Evolutionary conservation across 164 flowering plant genomes (phyloP), one percentile per base, ranked within the genome.

Genomic region (Vitis labrusca): DNA sequence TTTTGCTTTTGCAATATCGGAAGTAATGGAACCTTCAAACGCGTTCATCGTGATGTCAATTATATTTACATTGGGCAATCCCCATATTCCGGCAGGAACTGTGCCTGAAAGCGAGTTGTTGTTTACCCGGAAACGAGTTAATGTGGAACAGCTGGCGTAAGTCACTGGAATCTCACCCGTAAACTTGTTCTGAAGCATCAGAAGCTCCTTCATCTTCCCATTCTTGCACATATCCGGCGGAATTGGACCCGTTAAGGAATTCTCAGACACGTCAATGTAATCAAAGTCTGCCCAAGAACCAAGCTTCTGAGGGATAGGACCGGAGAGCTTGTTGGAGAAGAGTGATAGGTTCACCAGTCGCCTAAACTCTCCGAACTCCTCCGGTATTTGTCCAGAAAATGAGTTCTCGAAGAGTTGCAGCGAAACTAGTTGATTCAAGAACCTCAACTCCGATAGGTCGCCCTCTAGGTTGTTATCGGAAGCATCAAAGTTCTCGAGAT

Each of bases 191-290:
- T 85, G 81, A 6, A 92, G 78, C 65, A 94, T 67, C 44, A 94
- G 77, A 4, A 94, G 75, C 61, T 30, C 73, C 49, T 11, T 70
- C 97, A 96, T 87, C 27, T 72, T 86, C 14, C 97, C 97, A 15
- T 56, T 71, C 75, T 85, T 89, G 77, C 99, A 96, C 98, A 96
- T 93, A 11, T 91, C 85, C 0, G 97, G 91, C 16, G 99, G 99
- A 59, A 96, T 91, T 9, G 84, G 75, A n/a, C 98, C 99, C 1
- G 89, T 78, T 5, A 93, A 66, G 12, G 29, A 44, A 73, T 96
- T 96, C 63, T 84, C 91, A 0, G 98, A 84, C 3, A 82, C 91
- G 52, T 96, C 99, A 15, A 95, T 91, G 85, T 80, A 90, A 55
- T 77, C 51, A 61, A 96, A 90, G 0, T 90, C 83, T 5, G 95